A percentile compares a stretch with the other conserved stretches of the same genome.
phyloP scores from a whole-genome alignment of 768 basidiomycete genomes.

The Lactarius indigo region DNA sequence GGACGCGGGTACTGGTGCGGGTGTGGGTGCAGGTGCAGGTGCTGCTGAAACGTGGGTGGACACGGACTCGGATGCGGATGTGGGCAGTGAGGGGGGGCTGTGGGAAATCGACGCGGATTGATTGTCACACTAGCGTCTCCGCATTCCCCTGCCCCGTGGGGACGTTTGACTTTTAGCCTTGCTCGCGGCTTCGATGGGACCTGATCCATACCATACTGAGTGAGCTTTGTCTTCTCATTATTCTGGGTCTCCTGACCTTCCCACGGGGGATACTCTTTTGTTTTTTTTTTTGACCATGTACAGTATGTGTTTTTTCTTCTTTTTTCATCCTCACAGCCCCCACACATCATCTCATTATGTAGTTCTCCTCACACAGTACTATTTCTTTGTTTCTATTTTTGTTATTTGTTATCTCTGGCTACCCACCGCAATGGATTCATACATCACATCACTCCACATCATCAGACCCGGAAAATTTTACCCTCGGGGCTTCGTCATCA shows the following conservation, averaged over 20 bases:
- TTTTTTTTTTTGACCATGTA: no score
- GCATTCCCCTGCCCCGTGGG: background rate
- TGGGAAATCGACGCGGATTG: background rate
- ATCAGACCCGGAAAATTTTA: background rate
- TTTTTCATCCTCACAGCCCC: background rate
- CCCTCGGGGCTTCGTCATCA: background rate
- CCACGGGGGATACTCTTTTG: background rate
- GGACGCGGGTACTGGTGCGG: no score
- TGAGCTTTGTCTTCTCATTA: background rate
- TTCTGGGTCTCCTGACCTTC: background rate
- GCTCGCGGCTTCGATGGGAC: background rate
- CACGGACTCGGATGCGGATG: slow-evolving; percentile 22
- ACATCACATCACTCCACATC: background rate
- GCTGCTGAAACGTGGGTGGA: slow-evolving; percentile 23
- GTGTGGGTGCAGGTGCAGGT: background rate
- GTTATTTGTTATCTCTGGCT: background rate
- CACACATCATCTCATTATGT: background rate
- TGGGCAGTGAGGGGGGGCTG: background rate
- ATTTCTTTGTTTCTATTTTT: background rate
- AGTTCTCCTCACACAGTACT: background rate
- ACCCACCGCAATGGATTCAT: background rate
- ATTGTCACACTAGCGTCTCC: background rate
- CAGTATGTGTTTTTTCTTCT: background rate
- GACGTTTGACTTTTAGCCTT: background rate
- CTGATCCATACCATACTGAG: background rate